phyloP scores from a whole-genome alignment of 148 eudicot genomes.

The Cornus kousa region DNA sequence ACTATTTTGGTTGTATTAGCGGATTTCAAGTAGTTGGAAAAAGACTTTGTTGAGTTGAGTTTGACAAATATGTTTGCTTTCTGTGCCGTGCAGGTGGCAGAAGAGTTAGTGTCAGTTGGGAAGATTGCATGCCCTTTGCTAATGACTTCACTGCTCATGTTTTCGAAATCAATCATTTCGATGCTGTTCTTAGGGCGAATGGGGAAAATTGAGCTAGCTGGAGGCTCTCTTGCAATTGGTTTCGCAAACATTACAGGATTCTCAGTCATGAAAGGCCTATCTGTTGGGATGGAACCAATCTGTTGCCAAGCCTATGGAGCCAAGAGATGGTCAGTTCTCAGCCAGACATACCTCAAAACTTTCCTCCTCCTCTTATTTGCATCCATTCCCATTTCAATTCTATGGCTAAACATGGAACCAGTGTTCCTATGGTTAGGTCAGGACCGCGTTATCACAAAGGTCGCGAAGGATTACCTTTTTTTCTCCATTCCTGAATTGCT shows the following conservation, averaged over 20 bases:
- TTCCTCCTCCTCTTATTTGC: constrained; percentile 55
- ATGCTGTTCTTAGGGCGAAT: constrained; percentile 80
- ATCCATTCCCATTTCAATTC: constrained; percentile 47
- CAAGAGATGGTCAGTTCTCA: constrained; percentile 47
- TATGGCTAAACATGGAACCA: constrained; percentile 80
- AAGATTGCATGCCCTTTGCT: constrained; percentile 59
- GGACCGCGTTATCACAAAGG: constrained; percentile 51
- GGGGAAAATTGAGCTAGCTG: constrained; percentile 67
- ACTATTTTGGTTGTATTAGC: too few species aligned
- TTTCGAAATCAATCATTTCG: constrained; percentile 72
- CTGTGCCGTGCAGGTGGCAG: constrained; percentile 41
- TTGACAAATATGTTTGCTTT: background rate
- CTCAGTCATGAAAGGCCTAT: constrained; percentile 85
- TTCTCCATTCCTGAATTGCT: constrained; percentile 71
- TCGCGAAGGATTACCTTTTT: constrained; percentile 61
- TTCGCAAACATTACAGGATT: constrained; percentile 85
- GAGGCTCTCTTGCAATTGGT: constrained; percentile 80
- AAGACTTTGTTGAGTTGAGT: too few species aligned
- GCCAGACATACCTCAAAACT: constrained; percentile 68
- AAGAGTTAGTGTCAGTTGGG: constrained; percentile 55
- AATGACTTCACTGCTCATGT: constrained; percentile 51
- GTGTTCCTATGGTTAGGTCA: constrained; percentile 58
- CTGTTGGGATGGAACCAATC: constrained; percentile 92
- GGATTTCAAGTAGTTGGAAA: too few species aligned
- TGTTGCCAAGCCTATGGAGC: constrained; percentile 95